Percentiles rank a stretch among this genome's conserved stretches.
These are phyloP conservation scores for Calcarisporium arbuscula DNA, from an alignment of 2,329 filamentous ascomycete species.

Conservation along the genomic window DNA sequence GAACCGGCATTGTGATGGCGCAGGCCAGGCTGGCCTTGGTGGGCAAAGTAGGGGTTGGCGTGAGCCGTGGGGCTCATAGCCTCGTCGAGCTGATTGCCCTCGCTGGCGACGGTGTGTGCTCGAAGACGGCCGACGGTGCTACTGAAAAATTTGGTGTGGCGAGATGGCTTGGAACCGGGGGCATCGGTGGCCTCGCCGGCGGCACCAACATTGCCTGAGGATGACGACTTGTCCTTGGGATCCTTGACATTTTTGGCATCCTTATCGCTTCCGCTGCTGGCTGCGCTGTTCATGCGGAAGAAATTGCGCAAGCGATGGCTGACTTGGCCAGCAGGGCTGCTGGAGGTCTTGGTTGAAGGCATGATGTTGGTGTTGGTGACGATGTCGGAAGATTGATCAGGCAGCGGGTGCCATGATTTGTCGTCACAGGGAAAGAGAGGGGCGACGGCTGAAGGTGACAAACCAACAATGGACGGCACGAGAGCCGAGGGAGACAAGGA, in stretches of 20 bases:
- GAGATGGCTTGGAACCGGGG: constrained; percentile 53
- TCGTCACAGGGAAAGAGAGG: constrained; percentile 9
- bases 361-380: constrained; percentile 26
- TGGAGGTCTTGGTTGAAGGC: constrained; percentile 48
- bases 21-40: constrained; percentile 88
- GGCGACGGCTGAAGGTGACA: constrained; percentile 1
- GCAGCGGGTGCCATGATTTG: constrained; percentile 33
- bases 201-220: constrained; percentile 10
- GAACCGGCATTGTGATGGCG: constrained; percentile 94
- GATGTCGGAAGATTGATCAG: constrained; percentile 22
- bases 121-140: constrained; percentile 80
- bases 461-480: not conserved
- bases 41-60: constrained; percentile 95
- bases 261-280: constrained; percentile 31
- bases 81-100: constrained; percentile 87
- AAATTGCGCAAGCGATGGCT: constrained; percentile 65
- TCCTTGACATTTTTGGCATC: constrained; percentile 27
- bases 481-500: too few species aligned
- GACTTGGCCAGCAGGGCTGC: constrained; percentile 49
- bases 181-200: constrained; percentile 9
- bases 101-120: constrained; percentile 85
- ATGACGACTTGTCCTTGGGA: constrained; percentile 59
- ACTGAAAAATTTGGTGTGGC: constrained; percentile 84
- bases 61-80: constrained; percentile 84
- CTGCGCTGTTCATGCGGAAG: constrained; percentile 58